Evolutionary conservation across 768 basidiomycete genomes (phyloP).

Genomic region (Lactarius sp.): DNA sequence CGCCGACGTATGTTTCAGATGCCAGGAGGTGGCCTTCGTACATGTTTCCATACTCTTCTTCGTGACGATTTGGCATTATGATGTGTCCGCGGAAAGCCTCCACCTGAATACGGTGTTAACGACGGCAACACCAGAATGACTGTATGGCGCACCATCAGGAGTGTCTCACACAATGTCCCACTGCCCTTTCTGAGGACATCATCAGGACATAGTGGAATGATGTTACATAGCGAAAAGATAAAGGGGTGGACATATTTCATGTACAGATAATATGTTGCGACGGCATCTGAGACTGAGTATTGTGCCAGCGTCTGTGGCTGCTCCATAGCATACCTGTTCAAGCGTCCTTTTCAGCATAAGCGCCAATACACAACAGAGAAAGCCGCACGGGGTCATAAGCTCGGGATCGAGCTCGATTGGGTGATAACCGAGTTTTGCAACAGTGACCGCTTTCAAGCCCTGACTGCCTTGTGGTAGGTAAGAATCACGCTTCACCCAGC

Average conservation of each 20-base stretch:
- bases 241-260: conserved; percentile 99
- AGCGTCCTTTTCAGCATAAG: background rate
- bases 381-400: conserved; percentile 93
- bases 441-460: conserved; percentile 96
- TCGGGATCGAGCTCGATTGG: conserved; percentile 98
- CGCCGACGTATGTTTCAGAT: conserved; percentile 97
- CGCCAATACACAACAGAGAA: background rate
- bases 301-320: conserved; percentile 92
- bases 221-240: conserved; percentile 98
- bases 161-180: conserved; percentile 94
- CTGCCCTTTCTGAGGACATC: conserved; percentile 95
- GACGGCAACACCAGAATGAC: background rate
- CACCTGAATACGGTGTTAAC: conserved; percentile 50
- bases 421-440: conserved; percentile 91
- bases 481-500: conserved; percentile 99
- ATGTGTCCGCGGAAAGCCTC: conserved; percentile 89
- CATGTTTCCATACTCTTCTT: conserved; percentile 87
- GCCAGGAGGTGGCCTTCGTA: conserved; percentile 95
- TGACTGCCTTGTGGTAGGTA: conserved; percentile 98
- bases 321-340: conserved; percentile 86
- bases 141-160: conserved; percentile 78
- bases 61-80: conserved; percentile 97
- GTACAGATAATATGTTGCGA: conserved; percentile 99
- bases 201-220: conserved; percentile 94
- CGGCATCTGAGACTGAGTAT: conserved; percentile 99